Conservation (phyloP, 768 basidiomycete genomes). For the Mycena galopus region DNA sequence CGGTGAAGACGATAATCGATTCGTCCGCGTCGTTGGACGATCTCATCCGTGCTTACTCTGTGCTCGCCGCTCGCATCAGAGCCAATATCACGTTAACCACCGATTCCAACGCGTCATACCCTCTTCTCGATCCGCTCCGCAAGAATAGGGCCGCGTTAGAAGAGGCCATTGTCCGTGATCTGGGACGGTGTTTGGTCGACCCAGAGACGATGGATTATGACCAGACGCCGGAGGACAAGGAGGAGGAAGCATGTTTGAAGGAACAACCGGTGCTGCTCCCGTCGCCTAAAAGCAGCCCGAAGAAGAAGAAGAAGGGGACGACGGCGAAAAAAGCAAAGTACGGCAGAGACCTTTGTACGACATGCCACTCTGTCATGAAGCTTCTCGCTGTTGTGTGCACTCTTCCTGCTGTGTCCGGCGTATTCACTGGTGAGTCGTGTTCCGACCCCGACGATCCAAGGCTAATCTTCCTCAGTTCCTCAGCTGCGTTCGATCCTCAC, state of each 20-base stretch:
- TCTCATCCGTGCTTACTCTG: slow-evolving; percentile 80
- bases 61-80: slow-evolving; percentile 76
- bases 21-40: slow-evolving; percentile 62
- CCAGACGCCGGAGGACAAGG: slow-evolving; percentile 35
- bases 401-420: slow-evolving; percentile 65
- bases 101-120: slow-evolving; percentile 74
- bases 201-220: slow-evolving; percentile 52
- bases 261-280: slow-evolving; percentile 59
- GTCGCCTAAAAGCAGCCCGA: slow-evolving; percentile 78
- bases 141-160: slow-evolving; percentile 66
- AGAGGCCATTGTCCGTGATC: slow-evolving; percentile 74
- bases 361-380: slow-evolving; percentile 77
- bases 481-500: slow-evolving; percentile 73
- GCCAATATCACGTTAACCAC: slow-evolving; percentile 56
- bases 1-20: slow-evolving; percentile 71
- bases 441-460: slow-evolving; percentile 28
- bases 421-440: slow-evolving; percentile 70
- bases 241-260: slow-evolving; percentile 44
- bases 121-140: slow-evolving; percentile 79
- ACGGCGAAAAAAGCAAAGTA: slow-evolving; percentile 83
- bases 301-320: slow-evolving; percentile 77
- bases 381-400: slow-evolving; percentile 73
- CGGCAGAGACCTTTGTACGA: slow-evolving; percentile 84
- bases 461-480: slow-evolving; percentile 55
- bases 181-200: slow-evolving; percentile 73